Evolutionary conservation across 306 rosid species (phyloP), one percentile per base, ranked within the genome.

Genomic region (Coriaria nepalensis): DNA sequence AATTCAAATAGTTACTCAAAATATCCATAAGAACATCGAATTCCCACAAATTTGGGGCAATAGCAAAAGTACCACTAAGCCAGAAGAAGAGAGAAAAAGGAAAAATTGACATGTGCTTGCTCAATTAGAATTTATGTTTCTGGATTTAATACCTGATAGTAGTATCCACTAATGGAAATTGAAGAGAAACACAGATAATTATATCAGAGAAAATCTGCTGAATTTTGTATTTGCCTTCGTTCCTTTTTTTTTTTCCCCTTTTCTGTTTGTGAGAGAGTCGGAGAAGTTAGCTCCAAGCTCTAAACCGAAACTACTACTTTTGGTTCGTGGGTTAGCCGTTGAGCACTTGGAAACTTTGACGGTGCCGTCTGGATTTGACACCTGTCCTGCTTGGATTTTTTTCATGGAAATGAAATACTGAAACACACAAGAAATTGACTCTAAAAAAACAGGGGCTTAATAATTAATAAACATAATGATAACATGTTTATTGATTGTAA

Each of bases 291-390:
- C 9, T 38, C 4, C 9, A 10, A 38, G 10, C 10, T 38, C 42
- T 38, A 6, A 38, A 7, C 42, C 2, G n/a, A 10, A 38, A 7
- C 42, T 6, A 38, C 9, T 3, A 36, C 56, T 37, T 43, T 53
- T n/a, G 37, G 44, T 43, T 52, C 41, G 49, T 40, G 34, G 14
- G 14, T 45, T 15, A 12, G 33, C 46, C 14, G 48, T 14, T 45
- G 56, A 52, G 79, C 61, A 67, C 62, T 50, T 52, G 15, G 63
- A 40, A 50, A 38, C 50, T 11, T 45, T 60, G 46, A 71, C 63
- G 65, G 71, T 60, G 50, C 40, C 3, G 5, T 39, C 5, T 4
- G 6, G 10, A 0, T 2, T 8, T 36, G 81, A 56, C 77, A 67
- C 68, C 46, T 56, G 77, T 67, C 32, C 29, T 20, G 29, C 2